Percentiles rank a stretch among this genome's conserved stretches.
Conservation (phyloP, 2,329 filamentous ascomycete species). For the Xylariaceae sp. region DNA sequence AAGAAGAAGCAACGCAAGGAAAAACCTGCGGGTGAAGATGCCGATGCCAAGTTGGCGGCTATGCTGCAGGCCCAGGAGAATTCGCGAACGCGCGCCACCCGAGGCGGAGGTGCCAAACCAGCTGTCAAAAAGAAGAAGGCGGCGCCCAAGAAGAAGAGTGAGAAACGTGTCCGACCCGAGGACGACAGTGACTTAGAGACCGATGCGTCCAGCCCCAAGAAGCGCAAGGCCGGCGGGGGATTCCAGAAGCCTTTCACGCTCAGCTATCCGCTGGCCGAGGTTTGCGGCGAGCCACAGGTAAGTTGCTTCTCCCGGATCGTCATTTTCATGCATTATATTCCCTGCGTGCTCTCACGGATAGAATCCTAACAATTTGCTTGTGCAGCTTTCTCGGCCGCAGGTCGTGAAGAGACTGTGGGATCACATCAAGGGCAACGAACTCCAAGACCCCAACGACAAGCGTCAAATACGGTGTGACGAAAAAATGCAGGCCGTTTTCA, state of each 20-base stretch:
- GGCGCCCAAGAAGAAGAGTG: conserved; percentile 66
- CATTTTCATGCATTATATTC: not conserved
- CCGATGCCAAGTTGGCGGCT: conserved; percentile 83
- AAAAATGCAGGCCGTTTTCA: conserved; percentile 86
- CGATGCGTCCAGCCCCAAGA: conserved; percentile 52
- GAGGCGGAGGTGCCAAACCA: conserved; percentile 61
- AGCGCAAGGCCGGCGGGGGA: conserved; percentile 82
- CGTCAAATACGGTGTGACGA: conserved; percentile 93
- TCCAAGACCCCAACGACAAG: conserved; percentile 89
- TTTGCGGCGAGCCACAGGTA: conserved; percentile 67
- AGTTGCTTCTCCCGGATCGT: conserved; percentile 19
- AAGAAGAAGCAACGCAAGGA: conserved; percentile 63
- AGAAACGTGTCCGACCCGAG: conserved; percentile 68
- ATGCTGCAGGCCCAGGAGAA: conserved; percentile 92
- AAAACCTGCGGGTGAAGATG: conserved; percentile 62
- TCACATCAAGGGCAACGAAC: conserved; percentile 81
- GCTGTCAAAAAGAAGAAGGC: conserved; percentile 56
- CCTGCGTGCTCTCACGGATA: not conserved
- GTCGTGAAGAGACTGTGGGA: conserved; percentile 96
- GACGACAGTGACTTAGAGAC: conserved; percentile 77
- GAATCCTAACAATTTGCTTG: not conserved
- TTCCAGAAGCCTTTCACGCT: conserved; percentile 86
- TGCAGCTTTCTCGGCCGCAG: conserved; percentile 82
- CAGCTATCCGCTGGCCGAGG: conserved; percentile 62
- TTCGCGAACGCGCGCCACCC: conserved; percentile 66